Evolutionary conservation across 2,329 filamentous ascomycete species (phyloP).

Genomic region (Ascocoryne sarcoides): DNA sequence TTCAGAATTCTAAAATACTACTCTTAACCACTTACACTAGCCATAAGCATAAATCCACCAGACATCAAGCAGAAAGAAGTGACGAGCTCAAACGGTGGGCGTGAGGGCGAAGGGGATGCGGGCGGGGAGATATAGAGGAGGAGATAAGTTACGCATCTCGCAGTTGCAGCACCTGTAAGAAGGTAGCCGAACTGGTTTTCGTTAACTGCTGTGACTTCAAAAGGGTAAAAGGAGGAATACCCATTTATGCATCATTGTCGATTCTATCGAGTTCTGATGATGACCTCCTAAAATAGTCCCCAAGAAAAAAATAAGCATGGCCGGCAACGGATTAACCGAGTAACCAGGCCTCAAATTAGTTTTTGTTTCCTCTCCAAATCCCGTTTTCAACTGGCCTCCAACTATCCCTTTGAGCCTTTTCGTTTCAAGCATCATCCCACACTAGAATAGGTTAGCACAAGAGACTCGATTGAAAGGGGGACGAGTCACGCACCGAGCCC

Average conservation of each 20-base stretch:
- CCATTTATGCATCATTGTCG: slow-evolving; percentile 84
- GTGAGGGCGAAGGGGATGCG: slow-evolving; percentile 67
- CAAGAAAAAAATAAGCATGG: slow-evolving; percentile 74
- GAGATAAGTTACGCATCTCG: slow-evolving; percentile 71
- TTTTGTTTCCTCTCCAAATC: slow-evolving; percentile 41
- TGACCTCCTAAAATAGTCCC: slow-evolving; percentile 95
- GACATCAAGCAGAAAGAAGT: slow-evolving; percentile 78
- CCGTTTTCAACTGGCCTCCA: slow-evolving; percentile 39
- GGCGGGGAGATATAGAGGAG: slow-evolving; percentile 73
- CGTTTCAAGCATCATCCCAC: slow-evolving; percentile 81
- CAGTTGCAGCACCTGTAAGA: slow-evolving; percentile 70
- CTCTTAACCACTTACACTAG: slow-evolving; percentile 57
- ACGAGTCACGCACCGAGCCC: slow-evolving; percentile 70
- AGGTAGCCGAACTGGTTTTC: slow-evolving; percentile 93
- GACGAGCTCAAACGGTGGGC: slow-evolving; percentile 85
- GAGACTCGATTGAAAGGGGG: slow-evolving; percentile 10
- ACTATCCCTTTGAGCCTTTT: slow-evolving; percentile 57
- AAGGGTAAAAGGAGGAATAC: too few species aligned
- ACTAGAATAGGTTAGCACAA: slow-evolving; percentile 32
- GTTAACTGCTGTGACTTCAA: too few species aligned
- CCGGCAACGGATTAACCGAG: slow-evolving; percentile 82
- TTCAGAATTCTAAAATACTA: too few species aligned
- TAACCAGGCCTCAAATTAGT: slow-evolving; percentile 66
- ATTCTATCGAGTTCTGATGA: slow-evolving; percentile 64
- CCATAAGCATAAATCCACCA: slow-evolving; percentile 88